These are phyloP conservation scores for Ophiosphaerella herpotricha DNA, from an alignment of 2,329 filamentous ascomycete genomes.

Conservation along the genomic window DNA sequence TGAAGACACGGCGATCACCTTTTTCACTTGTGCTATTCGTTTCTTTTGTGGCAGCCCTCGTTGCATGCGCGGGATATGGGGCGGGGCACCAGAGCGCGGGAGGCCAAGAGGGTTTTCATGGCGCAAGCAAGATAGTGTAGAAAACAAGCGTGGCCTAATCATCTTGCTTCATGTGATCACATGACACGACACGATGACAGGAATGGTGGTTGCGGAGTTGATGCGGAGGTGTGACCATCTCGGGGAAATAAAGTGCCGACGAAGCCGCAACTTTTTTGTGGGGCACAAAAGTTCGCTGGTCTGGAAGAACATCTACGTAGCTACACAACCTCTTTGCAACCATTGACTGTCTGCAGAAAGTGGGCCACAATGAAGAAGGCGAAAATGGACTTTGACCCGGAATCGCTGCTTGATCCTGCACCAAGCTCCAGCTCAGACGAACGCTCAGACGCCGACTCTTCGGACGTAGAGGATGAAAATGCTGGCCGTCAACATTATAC, in stretches of 20 bases:
- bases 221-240: slow-evolving; percentile 27
- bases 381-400: slow-evolving; percentile 73
- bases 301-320: background rate
- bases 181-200: slow-evolving; percentile 33
- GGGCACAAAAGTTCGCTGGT: slow-evolving; percentile 25
- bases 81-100: slow-evolving; percentile 71
- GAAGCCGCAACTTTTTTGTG: slow-evolving; percentile 37
- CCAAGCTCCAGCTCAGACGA: slow-evolving; percentile 62
- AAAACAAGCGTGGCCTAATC: slow-evolving; percentile 58
- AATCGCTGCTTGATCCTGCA: slow-evolving; percentile 64
- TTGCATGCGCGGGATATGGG: slow-evolving; percentile 73
- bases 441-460: slow-evolving; percentile 54
- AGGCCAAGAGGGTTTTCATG: slow-evolving; percentile 94
- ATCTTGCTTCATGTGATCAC: no score
- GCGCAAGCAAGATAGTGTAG: slow-evolving; percentile 53
- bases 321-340: slow-evolving; percentile 1
- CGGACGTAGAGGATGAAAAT: slow-evolving; percentile 50
- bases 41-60: slow-evolving; percentile 80
- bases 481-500: slow-evolving; percentile 86
- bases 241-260: slow-evolving; percentile 19
- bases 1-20: slow-evolving; percentile 95
- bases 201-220: slow-evolving; percentile 19
- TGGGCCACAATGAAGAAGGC: slow-evolving; percentile 35
- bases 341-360: background rate
- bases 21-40: slow-evolving; percentile 80